phyloP scores from a whole-genome alignment of 768 basidiomycete species.

The Pleurotus cornucopiae region DNA sequence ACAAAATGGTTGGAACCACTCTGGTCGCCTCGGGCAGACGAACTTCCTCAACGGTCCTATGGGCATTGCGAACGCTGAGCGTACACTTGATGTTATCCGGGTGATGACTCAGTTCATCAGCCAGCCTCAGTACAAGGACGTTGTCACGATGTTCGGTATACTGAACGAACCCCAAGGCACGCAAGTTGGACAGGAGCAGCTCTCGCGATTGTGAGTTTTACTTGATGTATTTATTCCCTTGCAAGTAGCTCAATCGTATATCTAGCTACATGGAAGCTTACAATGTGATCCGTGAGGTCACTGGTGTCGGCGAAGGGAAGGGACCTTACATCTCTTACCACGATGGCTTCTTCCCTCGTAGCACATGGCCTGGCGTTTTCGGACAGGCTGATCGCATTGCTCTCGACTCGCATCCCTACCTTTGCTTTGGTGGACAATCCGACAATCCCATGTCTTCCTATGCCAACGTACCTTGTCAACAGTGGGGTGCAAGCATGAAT shows the following conservation, averaged over 20 bases:
- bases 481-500: constrained; percentile 58
- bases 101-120: constrained; percentile 77
- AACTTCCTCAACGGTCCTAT: constrained; percentile 70
- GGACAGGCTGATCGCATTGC: constrained; percentile 58
- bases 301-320: constrained; percentile 69
- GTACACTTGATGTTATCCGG: constrained; percentile 73
- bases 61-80: constrained; percentile 84
- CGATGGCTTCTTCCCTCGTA: constrained; percentile 7
- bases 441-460: constrained; percentile 38
- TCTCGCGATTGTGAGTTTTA: constrained; percentile 52
- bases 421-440: constrained; percentile 47
- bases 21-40: constrained; percentile 35
- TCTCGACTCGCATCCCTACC: constrained; percentile 69
- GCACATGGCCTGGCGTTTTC: constrained; percentile 25
- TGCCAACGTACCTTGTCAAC: constrained; percentile 46
- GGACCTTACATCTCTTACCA: constrained; percentile 30
- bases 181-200: constrained; percentile 47
- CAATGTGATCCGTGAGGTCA: constrained; percentile 60
- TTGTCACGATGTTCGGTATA: constrained; percentile 59
- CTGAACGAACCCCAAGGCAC: constrained; percentile 55
- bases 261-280: constrained; percentile 53
- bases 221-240: constrained; percentile 26
- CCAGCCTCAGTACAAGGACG: constrained; percentile 56
- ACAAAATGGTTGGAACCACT: constrained; percentile 52
- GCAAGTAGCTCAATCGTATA: constrained; percentile 20